A percentile compares a stretch with the other conserved stretches of the same genome.
phyloP scores from a whole-genome alignment of 164 flowering plant species.

The Kingdonia uniflora region DNA sequence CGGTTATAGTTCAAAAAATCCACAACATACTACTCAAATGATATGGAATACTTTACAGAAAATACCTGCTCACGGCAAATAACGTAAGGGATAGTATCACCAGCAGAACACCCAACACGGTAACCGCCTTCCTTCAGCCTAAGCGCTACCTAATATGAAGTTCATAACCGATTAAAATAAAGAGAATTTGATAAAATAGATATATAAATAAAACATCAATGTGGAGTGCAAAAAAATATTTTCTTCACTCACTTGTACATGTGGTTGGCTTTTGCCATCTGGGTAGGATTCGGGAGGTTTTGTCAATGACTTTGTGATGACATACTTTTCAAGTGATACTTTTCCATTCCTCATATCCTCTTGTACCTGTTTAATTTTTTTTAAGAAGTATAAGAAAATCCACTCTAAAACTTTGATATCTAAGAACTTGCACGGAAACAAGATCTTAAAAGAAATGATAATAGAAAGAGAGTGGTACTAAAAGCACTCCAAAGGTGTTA shows the following conservation, averaged over 20 bases:
- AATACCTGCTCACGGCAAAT: constrained; percentile 86
- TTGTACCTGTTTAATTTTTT: constrained; percentile 48
- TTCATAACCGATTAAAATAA: constrained; percentile 3
- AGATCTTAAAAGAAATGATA: too few species aligned
- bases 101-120: constrained; percentile 67
- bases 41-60: constrained; percentile 6
- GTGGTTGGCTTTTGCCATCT: constrained; percentile 95
- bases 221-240: neutral
- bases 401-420: too few species aligned
- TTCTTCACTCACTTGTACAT: constrained; percentile 61
- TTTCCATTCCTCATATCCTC: constrained; percentile 93
- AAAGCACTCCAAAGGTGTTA: too few species aligned
- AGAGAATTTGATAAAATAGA: neutral
- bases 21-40: neutral
- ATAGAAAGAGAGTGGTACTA: too few species aligned
- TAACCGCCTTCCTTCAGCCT: constrained; percentile 80
- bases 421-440: too few species aligned
- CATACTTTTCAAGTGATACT: constrained; percentile 81
- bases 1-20: too few species aligned
- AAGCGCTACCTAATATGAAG: constrained; percentile 61
- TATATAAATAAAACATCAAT: neutral
- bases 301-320: constrained; percentile 84
- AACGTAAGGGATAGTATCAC: constrained; percentile 87
- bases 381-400: neutral
- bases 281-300: constrained; percentile 95